A percentile compares a stretch with the other conserved stretches of the same genome.
These are phyloP conservation scores for Lichtheimia ornata DNA, from an alignment of 371 early-diverging fungal genomes.

Conservation along the genomic window DNA sequence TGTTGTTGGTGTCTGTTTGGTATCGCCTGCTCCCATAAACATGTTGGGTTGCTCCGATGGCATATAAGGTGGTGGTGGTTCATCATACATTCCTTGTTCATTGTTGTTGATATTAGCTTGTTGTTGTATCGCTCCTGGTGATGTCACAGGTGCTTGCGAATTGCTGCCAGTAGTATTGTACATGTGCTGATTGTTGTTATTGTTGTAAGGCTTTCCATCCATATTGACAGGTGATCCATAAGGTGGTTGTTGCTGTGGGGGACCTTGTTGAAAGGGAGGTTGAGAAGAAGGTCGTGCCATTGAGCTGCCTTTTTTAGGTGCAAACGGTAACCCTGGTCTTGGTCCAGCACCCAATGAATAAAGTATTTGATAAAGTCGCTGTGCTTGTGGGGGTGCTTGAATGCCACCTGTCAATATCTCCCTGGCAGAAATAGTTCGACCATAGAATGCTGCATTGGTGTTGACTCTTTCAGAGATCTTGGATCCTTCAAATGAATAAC, in stretches of 20 bases:
- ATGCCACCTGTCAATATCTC: conserved; percentile 36
- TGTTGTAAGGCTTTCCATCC: background rate
- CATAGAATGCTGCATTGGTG: conserved; percentile 41
- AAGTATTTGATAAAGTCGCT: conserved; percentile 30
- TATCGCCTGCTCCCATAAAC: background rate
- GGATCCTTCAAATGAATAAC: conserved; percentile 44
- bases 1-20: background rate
- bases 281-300: conserved; percentile 3
- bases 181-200: background rate
- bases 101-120: background rate
- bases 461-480: conserved; percentile 39
- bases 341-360: conserved; percentile 32
- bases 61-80: conserved; percentile 17
- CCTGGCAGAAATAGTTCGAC: conserved; percentile 30
- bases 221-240: conserved; percentile 2
- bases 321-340: conserved; percentile 23
- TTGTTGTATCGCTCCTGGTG: background rate
- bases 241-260: conserved; percentile 1
- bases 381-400: conserved; percentile 26
- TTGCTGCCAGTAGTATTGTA: background rate
- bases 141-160: background rate
- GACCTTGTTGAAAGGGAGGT: background rate
- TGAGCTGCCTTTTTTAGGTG: conserved; percentile 11
- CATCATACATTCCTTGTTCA: conserved; percentile 3
- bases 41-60: background rate